phyloP scores from a whole-genome alignment of 2,329 filamentous ascomycete genomes.

The Penicillium crustosum region DNA sequence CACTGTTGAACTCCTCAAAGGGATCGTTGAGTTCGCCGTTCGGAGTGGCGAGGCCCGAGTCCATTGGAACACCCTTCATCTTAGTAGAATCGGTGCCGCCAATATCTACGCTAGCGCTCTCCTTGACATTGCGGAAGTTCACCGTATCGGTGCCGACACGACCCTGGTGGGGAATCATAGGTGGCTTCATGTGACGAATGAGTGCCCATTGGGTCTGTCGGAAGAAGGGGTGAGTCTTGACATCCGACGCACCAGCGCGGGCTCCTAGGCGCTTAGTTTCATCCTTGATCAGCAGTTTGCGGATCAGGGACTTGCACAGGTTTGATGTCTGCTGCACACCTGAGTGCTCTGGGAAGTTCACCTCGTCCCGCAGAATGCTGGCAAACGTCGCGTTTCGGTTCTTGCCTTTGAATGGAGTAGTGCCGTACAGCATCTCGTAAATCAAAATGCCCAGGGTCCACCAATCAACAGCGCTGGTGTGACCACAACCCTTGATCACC shows the following conservation, averaged over 20 bases:
- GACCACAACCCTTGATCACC: constrained; percentile 97
- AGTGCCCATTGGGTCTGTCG: constrained; percentile 93
- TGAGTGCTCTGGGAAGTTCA: constrained; percentile 88
- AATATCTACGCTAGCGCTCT: constrained; percentile 86
- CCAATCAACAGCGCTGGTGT: constrained; percentile 98
- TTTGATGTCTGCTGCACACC: constrained; percentile 84
- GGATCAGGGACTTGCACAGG: constrained; percentile 92
- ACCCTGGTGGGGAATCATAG: constrained; percentile 89
- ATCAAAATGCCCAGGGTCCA: constrained; percentile 97
- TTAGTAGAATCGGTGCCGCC: constrained; percentile 45
- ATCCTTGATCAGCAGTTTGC: constrained; percentile 97
- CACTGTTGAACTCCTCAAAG: constrained; percentile 98
- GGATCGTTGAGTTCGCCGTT: constrained; percentile 81
- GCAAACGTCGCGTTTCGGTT: constrained; percentile 97
- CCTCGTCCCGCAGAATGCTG: constrained; percentile 93
- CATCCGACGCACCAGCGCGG: constrained; percentile 91
- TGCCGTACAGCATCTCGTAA: constrained; percentile 98
- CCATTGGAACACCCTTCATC: constrained; percentile 77
- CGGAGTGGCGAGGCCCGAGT: constrained; percentile 81
- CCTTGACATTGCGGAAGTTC: constrained; percentile 98
- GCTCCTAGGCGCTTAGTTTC: constrained; percentile 91
- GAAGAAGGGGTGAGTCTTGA: constrained; percentile 96
- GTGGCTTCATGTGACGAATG: constrained; percentile 95
- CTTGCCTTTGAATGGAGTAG: constrained; percentile 98
- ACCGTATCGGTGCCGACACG: constrained; percentile 81